These are phyloP conservation scores for Dipodascopsis uninucleata DNA, from an alignment of 805 yeast genomes.

Conservation along the genomic window DNA sequence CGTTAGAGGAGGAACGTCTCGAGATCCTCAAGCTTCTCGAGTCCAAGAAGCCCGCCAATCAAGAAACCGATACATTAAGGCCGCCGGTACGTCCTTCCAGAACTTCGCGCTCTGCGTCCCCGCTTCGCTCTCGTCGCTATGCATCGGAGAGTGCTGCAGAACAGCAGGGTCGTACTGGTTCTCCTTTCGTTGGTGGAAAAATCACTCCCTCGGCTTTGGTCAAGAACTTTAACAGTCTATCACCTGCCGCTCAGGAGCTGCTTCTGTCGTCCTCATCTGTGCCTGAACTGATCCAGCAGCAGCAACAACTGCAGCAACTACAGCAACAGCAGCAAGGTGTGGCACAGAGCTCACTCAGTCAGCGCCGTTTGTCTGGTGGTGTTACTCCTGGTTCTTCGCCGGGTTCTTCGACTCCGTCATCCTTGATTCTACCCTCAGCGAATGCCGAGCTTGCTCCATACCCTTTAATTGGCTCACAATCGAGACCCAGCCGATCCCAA, in stretches of 20 bases:
- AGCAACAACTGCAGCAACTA: background rate
- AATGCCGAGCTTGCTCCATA: slow-evolving; percentile 20
- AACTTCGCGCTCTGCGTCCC: slow-evolving; percentile 21
- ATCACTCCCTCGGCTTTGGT: slow-evolving; percentile 21
- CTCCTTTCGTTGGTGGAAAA: slow-evolving; percentile 7
- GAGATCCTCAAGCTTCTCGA: slow-evolving; percentile 30
- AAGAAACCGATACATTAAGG: slow-evolving; percentile 7
- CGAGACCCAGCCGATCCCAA: slow-evolving; percentile 3
- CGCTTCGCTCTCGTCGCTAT: slow-evolving; percentile 14
- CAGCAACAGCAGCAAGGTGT: too few species aligned
- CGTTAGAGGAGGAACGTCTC: slow-evolving; percentile 31
- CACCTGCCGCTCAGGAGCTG: slow-evolving; percentile 26
- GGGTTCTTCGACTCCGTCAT: slow-evolving; percentile 12
- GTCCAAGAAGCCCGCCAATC: slow-evolving; percentile 4
- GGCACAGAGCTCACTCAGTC: background rate
- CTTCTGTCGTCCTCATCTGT: slow-evolving; percentile 20
- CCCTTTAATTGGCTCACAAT: slow-evolving; percentile 9
- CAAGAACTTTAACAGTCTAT: slow-evolving; percentile 21
- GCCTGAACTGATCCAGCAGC: slow-evolving; percentile 13
- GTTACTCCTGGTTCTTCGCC: slow-evolving; percentile 8
- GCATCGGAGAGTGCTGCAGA: background rate
- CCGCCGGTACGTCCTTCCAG: slow-evolving; percentile 7
- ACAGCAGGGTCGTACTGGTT: background rate
- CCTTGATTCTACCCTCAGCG: slow-evolving; percentile 21
- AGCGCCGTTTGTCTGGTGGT: slow-evolving; percentile 16